Base-by-base conservation (phyloP, 225 moss, liverwort and hornwort genomes). In the Sphagnum contortum region DNA sequence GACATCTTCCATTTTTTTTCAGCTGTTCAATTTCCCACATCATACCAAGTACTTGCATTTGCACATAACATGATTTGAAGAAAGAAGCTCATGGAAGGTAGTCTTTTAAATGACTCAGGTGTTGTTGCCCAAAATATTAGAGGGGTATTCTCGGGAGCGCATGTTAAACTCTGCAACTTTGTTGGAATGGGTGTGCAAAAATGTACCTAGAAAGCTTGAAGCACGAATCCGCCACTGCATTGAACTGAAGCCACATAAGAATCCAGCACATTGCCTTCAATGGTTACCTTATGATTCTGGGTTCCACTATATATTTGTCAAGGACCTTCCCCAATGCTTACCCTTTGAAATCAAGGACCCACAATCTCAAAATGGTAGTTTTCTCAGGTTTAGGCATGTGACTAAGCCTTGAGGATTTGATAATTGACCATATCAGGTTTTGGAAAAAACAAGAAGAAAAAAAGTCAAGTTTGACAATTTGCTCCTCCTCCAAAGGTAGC, bases 271-370 rank as follows among this genome's bases (percentile, higher is more conserved):
- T n/a, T 84, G 77, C 46, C 69, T 94, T 0, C 90, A 94, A 65
- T 94, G 94, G 94, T 77, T 90, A 50, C 77, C 90, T 5, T 88
- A 88, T 77, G 85, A 84, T 79, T 86, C 80, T 12, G 77, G 78
- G 61, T 94, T 91, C 8, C 84, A 84, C 12, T 94, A 94, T 74
- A 90, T 88, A 51, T 94, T 94, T 13, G 83, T 81, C 7, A 80
- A 63, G 62, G 94, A 90, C 46, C 87, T 94, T 3, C 81, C 90
- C 50, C 76, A 48, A 60, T 71, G 50, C 3, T 76, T 79, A 45
- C 83, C 83, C 29, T 29, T 29, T 29, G 0, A 0, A 29, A 29
- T 29, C 29, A 29, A 29, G 29, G 29, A 29, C 29, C 29, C 29
- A 29, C 29, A 29, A 29, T 29, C 29, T 29, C 29, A 29, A 29